phyloP scores from a whole-genome alignment of 176 grass and related monocot genomes.

The Raddia guianensis region DNA sequence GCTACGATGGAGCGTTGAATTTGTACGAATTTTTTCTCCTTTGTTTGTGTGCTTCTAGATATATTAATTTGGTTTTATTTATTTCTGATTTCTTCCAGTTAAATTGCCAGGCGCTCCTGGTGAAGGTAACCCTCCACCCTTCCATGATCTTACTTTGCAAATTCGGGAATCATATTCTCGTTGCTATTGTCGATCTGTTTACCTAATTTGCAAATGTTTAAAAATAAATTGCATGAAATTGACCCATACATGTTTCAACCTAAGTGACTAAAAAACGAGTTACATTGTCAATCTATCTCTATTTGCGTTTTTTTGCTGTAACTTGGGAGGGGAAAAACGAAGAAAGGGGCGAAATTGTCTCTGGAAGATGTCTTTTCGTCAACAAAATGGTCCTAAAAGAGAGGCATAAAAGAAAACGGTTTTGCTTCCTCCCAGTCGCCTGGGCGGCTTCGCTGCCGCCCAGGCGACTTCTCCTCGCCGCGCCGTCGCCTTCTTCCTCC shows the following conservation, averaged over 20 bases:
- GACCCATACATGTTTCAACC: not conserved
- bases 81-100: slow-evolving; percentile 15
- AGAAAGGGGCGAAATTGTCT: not conserved
- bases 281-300: not conserved
- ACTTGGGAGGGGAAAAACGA: not conserved
- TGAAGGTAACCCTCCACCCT: slow-evolving; percentile 27
- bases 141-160: not conserved
- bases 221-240: not conserved
- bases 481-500: too few relatives aligned
- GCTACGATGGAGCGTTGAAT: not conserved
- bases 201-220: not conserved
- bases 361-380: not conserved
- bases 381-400: too few relatives aligned
- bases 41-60: not conserved
- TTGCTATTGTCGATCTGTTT: not conserved
- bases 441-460: too few relatives aligned
- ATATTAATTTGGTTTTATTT: not conserved
- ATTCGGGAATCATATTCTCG: not conserved
- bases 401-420: not conserved
- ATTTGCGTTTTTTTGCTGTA: not conserved
- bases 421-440: too few relatives aligned
- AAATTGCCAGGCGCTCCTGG: slow-evolving; percentile 38
- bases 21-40: not conserved
- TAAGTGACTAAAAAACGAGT: not conserved
- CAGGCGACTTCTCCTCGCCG: too few relatives aligned